Conservation (phyloP, 176 grass and related monocot species). For the Oryza glumipatula region DNA sequence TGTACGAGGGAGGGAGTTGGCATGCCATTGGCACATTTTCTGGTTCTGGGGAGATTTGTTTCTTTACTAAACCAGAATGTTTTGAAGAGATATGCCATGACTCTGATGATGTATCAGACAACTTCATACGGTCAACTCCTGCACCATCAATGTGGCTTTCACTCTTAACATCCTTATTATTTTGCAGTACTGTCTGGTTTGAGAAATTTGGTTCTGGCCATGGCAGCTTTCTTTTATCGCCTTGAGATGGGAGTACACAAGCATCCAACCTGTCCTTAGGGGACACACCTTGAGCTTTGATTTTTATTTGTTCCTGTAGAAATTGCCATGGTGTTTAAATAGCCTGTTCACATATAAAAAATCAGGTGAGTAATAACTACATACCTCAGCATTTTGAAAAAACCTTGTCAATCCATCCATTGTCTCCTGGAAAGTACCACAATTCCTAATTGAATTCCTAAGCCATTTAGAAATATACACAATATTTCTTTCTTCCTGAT, state of each 20-base stretch:
- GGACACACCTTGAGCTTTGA: slow-evolving; percentile 37
- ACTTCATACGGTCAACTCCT: slow-evolving; percentile 25
- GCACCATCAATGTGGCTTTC: slow-evolving; percentile 28
- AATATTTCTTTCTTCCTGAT: slow-evolving; percentile 73
- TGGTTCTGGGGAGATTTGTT: slow-evolving; percentile 2
- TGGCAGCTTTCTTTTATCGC: slow-evolving; percentile 53
- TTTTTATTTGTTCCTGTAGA: slow-evolving; percentile 59
- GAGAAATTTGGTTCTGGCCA: slow-evolving; percentile 48
- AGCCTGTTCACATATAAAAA: slow-evolving; percentile 21
- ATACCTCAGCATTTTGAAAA: slow-evolving; percentile 86
- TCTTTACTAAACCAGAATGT: slow-evolving; percentile 36
- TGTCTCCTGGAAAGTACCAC: slow-evolving; percentile 66
- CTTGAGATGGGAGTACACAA: slow-evolving; percentile 36
- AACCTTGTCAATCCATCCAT: slow-evolving; percentile 62
- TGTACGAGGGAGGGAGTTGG: slow-evolving; percentile 12
- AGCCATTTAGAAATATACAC: slow-evolving; percentile 91
- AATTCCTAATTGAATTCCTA: slow-evolving; percentile 76
- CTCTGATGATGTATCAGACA: slow-evolving; percentile 33
- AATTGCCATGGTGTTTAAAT: slow-evolving; percentile 29
- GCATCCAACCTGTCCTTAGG: slow-evolving; percentile 38
- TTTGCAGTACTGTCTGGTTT: slow-evolving; percentile 39
- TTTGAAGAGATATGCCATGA: slow-evolving; percentile 27
- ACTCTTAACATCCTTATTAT: slow-evolving; percentile 55
- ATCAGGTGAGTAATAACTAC: slow-evolving; percentile 22
- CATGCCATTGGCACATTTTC: slow-evolving; percentile 4